A percentile compares a stretch with the other conserved stretches of the same genome.
Conservation (phyloP, 2,329 filamentous ascomycete genomes). For the Dothideomycetidae sp. region DNA sequence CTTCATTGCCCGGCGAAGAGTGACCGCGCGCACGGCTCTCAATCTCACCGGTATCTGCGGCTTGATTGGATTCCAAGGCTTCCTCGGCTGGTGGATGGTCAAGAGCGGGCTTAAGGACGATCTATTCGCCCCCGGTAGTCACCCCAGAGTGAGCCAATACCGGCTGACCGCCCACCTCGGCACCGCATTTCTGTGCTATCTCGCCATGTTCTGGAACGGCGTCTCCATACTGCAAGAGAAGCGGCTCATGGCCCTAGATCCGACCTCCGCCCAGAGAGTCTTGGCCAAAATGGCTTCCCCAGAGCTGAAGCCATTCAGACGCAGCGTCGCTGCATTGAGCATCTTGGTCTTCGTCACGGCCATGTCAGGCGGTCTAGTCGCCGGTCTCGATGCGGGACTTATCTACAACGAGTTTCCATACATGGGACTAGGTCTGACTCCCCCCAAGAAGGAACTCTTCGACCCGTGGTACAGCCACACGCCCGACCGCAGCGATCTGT, state of each 20-base stretch:
- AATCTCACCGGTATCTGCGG: slow-evolving; percentile 70
- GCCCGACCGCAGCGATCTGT: slow-evolving; percentile 65
- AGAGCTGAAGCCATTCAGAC: slow-evolving; percentile 57
- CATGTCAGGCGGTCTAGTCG: slow-evolving; percentile 87
- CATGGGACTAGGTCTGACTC: slow-evolving; percentile 76
- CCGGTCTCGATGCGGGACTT: slow-evolving; percentile 84
- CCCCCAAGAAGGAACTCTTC: slow-evolving; percentile 70
- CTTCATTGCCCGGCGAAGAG: slow-evolving; percentile 67
- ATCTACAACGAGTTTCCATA: slow-evolving; percentile 98
- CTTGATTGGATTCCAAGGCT: slow-evolving; percentile 86
- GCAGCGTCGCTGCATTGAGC: slow-evolving; percentile 55
- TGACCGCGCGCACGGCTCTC: slow-evolving; percentile 62
- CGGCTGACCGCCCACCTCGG: slow-evolving; percentile 78
- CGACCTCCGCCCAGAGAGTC: slow-evolving; percentile 38
- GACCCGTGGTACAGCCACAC: slow-evolving; percentile 72
- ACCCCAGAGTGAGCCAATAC: slow-evolving; percentile 91
- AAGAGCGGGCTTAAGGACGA: slow-evolving; percentile 93
- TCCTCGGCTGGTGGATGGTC: slow-evolving; percentile 99
- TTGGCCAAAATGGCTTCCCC: slow-evolving; percentile 51
- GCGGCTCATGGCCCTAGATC: slow-evolving; percentile 42
- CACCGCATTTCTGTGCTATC: slow-evolving; percentile 83
- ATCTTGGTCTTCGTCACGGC: slow-evolving; percentile 74
- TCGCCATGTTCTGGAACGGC: slow-evolving; percentile 84
- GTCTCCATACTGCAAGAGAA: slow-evolving; percentile 69
- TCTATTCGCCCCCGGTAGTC: slow-evolving; percentile 76